Percentiles rank a stretch among this genome's conserved stretches.
Evolutionary conservation across 1,139 yeast species (phyloP).

Genomic region (Williopsis jadinii): DNA sequence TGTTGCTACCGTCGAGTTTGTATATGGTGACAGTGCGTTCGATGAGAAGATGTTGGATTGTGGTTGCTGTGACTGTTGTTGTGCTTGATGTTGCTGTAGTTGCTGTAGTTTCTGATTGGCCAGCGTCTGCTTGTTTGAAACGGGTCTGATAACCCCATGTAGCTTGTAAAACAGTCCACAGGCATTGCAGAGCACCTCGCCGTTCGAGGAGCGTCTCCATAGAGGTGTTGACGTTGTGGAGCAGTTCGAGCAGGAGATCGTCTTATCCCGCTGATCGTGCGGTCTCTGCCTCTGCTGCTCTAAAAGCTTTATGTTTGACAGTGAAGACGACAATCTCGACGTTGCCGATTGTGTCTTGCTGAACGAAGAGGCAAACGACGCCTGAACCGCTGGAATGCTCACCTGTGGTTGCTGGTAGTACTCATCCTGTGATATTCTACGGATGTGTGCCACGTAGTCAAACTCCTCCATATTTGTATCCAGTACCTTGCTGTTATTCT

Average conservation of each 20-base stretch:
- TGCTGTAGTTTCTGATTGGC: background rate
- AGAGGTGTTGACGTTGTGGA: constrained; percentile 87
- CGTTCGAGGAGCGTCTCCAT: constrained; percentile 89
- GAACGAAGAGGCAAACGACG: background rate
- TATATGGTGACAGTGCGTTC: too few relatives aligned
- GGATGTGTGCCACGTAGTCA: constrained; percentile 61
- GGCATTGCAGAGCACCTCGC: constrained; percentile 88
- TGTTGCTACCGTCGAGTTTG: too few relatives aligned
- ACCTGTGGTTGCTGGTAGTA: constrained; percentile 10
- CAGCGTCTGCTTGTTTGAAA: constrained; percentile 6
- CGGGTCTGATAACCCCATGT: constrained; percentile 87
- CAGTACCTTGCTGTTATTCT: background rate
- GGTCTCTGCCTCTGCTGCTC: constrained; percentile 9
- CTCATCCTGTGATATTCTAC: constrained; percentile 39
- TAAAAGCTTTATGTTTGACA: constrained; percentile 7
- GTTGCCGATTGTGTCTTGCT: background rate
- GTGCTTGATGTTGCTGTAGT: background rate
- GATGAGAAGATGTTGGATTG: background rate
- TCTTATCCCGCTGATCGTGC: background rate
- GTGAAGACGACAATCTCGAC: background rate
- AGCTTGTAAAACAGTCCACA: constrained; percentile 85
- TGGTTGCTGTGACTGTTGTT: background rate
- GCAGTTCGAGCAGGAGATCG: constrained; percentile 64
- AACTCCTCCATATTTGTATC: constrained; percentile 41
- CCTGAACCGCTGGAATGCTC: constrained; percentile 4